Percentiles rank a stretch among this genome's conserved stretches.
phyloP scores from a whole-genome alignment of 352 stramenopile species.

The Peronospora destructor region DNA sequence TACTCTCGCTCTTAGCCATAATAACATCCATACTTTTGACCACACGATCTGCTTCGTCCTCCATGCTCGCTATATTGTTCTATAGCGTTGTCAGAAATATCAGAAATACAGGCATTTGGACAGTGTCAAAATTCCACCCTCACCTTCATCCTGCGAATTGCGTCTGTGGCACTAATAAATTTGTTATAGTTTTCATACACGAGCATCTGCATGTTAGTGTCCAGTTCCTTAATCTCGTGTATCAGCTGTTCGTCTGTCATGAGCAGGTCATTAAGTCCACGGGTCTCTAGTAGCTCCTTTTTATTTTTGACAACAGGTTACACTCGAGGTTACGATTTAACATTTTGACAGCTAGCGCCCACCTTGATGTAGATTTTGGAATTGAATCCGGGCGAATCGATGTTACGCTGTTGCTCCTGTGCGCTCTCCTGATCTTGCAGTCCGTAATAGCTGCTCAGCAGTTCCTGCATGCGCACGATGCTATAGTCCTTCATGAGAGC shows the following conservation, averaged over 20 bases:
- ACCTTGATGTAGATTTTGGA: constrained; percentile 71
- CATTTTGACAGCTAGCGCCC: neutral
- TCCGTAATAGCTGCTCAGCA: constrained; percentile 85
- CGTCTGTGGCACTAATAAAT: constrained; percentile 99
- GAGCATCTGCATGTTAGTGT: constrained; percentile 99
- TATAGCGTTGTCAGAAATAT: constrained; percentile 10
- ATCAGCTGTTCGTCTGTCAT: constrained; percentile 71
- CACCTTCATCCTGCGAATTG: constrained; percentile 94
- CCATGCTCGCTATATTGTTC: constrained; percentile 89
- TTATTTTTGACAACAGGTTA: constrained; percentile 1
- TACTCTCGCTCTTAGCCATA: constrained; percentile 70
- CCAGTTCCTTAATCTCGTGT: constrained; percentile 90
- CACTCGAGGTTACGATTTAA: constrained; percentile 3
- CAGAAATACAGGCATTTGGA: neutral
- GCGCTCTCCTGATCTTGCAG: constrained; percentile 69
- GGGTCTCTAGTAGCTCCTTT: constrained; percentile 51
- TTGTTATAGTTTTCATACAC: constrained; percentile 99
- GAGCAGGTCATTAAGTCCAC: constrained; percentile 68
- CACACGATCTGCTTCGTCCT: constrained; percentile 81
- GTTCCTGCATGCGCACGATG: constrained; percentile 83
- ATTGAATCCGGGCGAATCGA: constrained; percentile 70
- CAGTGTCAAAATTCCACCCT: constrained; percentile 1
- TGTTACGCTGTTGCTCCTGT: constrained; percentile 59
- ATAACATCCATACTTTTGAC: constrained; percentile 88
- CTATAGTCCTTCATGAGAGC: constrained; percentile 41